phyloP scores from a whole-genome alignment of 2,329 filamentous ascomycete genomes.

The Neofusicoccum parvum region DNA sequence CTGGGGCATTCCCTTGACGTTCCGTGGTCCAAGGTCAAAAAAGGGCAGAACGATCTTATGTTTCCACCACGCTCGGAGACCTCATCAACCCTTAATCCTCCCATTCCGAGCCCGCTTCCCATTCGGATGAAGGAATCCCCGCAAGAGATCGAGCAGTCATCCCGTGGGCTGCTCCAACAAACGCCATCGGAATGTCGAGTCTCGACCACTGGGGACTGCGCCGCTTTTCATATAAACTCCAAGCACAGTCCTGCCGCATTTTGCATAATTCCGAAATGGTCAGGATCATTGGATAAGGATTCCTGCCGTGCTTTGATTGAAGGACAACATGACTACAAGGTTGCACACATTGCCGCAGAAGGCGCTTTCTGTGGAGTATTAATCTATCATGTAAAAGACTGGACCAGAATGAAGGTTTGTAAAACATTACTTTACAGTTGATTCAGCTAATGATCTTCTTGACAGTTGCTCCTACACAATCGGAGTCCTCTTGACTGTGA shows the following conservation, averaged over 20 bases:
- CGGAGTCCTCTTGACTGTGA: background rate
- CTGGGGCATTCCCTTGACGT: background rate
- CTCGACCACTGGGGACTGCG: background rate
- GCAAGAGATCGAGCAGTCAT: background rate
- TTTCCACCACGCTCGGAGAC: background rate
- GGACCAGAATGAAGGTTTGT: background rate
- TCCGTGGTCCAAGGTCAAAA: background rate
- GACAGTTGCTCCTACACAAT: background rate
- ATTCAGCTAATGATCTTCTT: background rate
- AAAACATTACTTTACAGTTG: background rate
- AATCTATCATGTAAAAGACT: background rate
- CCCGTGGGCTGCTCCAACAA: background rate
- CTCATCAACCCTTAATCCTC: background rate
- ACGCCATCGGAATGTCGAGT: background rate
- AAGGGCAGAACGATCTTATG: background rate
- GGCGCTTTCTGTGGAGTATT: background rate
- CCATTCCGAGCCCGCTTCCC: background rate
- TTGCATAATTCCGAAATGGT: background rate
- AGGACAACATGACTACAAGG: background rate
- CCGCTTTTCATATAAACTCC: background rate
- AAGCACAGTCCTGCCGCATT: background rate
- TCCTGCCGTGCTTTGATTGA: background rate
- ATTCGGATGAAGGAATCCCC: background rate
- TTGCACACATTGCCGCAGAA: background rate
- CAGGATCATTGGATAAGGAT: background rate